Base-by-base conservation (phyloP, 2,329 filamentous ascomycete genomes). In the Fusarium domesticum region DNA sequence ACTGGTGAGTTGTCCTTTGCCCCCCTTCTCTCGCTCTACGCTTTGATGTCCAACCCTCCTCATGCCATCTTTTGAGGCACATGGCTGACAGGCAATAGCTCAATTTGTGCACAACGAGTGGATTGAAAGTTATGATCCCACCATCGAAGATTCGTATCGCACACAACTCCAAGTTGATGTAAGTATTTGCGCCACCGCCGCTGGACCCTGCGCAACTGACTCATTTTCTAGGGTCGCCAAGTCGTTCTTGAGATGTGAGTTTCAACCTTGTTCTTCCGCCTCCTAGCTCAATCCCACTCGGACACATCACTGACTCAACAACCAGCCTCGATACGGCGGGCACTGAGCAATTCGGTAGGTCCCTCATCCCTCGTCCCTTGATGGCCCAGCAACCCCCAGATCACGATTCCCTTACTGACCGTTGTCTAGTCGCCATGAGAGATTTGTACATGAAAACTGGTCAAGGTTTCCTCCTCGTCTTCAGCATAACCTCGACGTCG, bases 101-200 rank as follows among this genome's bases (percentile, higher is more conserved):
- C 89, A 95, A 75, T 95, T 95, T 62, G 89, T 95, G 40, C 89
- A 93, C 68, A 91, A 93, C 71, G 86, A 95, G 59, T 95, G 89
- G 87, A 92, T 95, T 64, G 89, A 95, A 68, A 87, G 83, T 66
- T 89, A 89, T 69, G 85, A 89, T 65, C 85, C 85, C 14, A 89
- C 85, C 15, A 89, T 89, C 57, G 85, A 89, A 64, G 85, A 89
- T 66, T 86, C 85, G 20, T 89, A 89, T 64, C 77, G 85, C 50
- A 87, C 84, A 50, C 83, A 87, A 56, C 75, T 87, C 35, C 76
- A 90, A 58, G 87, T 96, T 51, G 89, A 96, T 76, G 89, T 93
- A 72, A 76, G 87, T 80, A 31, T 34, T 19, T 28, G 38, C 46
- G 25, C 32, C 25, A 40, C 47, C 42, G 41, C 35, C 42, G 19